These are phyloP conservation scores for Thraustochytrium striatum DNA, from an alignment of 352 stramenopile genomes.

Conservation along the genomic window DNA sequence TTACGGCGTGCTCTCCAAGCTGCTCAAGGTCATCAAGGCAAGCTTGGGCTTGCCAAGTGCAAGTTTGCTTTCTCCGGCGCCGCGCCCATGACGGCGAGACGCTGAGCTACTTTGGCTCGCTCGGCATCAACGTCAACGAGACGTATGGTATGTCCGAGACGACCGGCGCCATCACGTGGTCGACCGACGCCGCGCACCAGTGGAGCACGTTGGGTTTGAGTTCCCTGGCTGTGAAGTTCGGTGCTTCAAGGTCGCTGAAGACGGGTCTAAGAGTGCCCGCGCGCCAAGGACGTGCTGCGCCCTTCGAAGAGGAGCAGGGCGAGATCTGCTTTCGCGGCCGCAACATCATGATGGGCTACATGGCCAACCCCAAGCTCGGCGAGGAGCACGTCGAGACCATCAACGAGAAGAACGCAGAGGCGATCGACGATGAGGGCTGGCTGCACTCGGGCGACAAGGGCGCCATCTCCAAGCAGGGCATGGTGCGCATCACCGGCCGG, in stretches of 20 bases:
- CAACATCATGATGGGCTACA: slow-evolving; percentile 68
- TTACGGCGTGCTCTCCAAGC: slow-evolving; percentile 52
- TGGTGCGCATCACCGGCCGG: slow-evolving; percentile 87
- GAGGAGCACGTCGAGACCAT: slow-evolving; percentile 49
- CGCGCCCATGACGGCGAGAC: slow-evolving; percentile 58
- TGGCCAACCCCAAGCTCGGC: slow-evolving; percentile 56
- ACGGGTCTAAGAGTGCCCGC: slow-evolving; percentile 21
- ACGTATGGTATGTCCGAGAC: slow-evolving; percentile 57
- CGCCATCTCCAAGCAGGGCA: slow-evolving; percentile 71
- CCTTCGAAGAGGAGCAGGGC: slow-evolving; percentile 37
- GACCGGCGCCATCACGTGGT: slow-evolving; percentile 1
- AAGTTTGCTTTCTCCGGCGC: slow-evolving; percentile 55
- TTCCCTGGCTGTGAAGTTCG: slow-evolving; percentile 8
- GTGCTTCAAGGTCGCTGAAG: slow-evolving; percentile 27
- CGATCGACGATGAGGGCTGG: slow-evolving; percentile 77
- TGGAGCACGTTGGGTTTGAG: slow-evolving; percentile 28
- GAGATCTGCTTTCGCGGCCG: slow-evolving; percentile 60
- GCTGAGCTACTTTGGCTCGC: slow-evolving; percentile 59
- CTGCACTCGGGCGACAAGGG: slow-evolving; percentile 86
- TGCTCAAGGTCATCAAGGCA: slow-evolving; percentile 50
- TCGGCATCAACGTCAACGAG: slow-evolving; percentile 59
- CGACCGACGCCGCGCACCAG: not conserved
- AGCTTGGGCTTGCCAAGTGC: slow-evolving; percentile 51
- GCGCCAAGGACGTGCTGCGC: slow-evolving; percentile 19
- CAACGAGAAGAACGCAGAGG: slow-evolving; percentile 65